These are phyloP conservation scores for Diatrype stigma DNA, from an alignment of 2,329 filamentous ascomycete genomes.

Conservation along the genomic window DNA sequence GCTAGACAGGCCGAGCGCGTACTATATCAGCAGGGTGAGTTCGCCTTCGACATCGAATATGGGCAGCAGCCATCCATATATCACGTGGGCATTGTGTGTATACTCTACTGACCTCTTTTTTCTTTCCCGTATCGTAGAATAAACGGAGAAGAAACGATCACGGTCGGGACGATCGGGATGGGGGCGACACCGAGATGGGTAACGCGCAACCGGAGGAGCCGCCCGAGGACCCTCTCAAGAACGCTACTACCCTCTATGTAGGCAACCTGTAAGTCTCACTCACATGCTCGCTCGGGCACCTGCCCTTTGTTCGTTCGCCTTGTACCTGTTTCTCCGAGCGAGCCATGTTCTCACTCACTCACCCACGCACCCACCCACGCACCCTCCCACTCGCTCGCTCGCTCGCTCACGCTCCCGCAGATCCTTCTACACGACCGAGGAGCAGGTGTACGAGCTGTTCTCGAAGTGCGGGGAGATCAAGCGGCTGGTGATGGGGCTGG, in stretches of 20 bases:
- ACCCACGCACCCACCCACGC: not conserved
- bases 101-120: constrained; percentile 6
- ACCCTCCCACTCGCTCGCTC: not conserved
- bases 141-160: constrained; percentile 63
- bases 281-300: not conserved
- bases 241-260: constrained; percentile 94
- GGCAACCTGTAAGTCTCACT: constrained; percentile 72
- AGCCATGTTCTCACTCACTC: not conserved
- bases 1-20: constrained; percentile 90
- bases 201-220: constrained; percentile 46
- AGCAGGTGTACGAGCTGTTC: constrained; percentile 97
- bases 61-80: too few species aligned
- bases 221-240: constrained; percentile 70
- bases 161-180: constrained; percentile 49
- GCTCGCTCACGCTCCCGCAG: constrained; percentile 34
- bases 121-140: constrained; percentile 47
- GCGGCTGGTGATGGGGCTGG: constrained; percentile 93
- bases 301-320: too few species aligned
- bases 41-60: too few species aligned
- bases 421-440: constrained; percentile 97
- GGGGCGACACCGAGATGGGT: constrained; percentile 46
- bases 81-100: constrained; percentile 1
- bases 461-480: constrained; percentile 98
- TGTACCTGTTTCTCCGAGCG: too few species aligned
- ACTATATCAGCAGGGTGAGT: constrained; percentile 77